Base-by-base conservation (phyloP, 169 alveolate species). In the Eimeria falciformis region DNA sequence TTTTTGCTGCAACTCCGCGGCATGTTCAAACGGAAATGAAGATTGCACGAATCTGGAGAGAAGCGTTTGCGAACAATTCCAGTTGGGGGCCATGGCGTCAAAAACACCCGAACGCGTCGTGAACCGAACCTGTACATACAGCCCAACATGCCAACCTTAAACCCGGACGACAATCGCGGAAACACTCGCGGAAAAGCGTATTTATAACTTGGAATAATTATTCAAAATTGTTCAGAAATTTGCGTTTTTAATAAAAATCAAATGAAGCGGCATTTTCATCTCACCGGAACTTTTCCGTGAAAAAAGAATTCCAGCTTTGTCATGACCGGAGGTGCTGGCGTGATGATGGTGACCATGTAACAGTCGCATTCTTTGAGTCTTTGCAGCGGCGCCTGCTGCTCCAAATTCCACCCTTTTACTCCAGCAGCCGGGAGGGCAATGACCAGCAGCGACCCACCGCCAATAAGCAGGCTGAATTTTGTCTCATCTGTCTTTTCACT, bases 21-120 rank as follows among this genome's bases (percentile, higher is more conserved):
- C 75, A 21, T 55, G 47, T 23, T 21, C 58, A 55, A 2, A 46
- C n/a, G 56, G 50, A 9, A 55, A 33, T 3, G 56, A 17, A 33
- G 3, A 11, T 45, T 53, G 89, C 43, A 79, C 55, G 11, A 55
- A 12, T 7, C 55, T 53, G 73, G 55, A 79, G 4, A 79, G 25
- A 7, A 73, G 89, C 75, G 89, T 79, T 55, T 53, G 55, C 27
- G 55, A 62, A 45, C 89, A 79, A 55, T 40, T 23, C 2, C 58
- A 29, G 73, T 79, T 47, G 21, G 75, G 25, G 29, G 73, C 53
- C 40, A 45, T 11, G 58, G 65, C 58, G 40, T 79, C 89, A 45
- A 53, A 79, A 18, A 79, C 37, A 29, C 58, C 75, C 14, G 89
- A 79, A 14, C 89, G 89, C 89, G 89, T 79, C 40, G 89, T 79